Evolutionary conservation across 2,329 filamentous ascomycete genomes (phyloP).

Genomic region (Blumeriella jaapii): DNA sequence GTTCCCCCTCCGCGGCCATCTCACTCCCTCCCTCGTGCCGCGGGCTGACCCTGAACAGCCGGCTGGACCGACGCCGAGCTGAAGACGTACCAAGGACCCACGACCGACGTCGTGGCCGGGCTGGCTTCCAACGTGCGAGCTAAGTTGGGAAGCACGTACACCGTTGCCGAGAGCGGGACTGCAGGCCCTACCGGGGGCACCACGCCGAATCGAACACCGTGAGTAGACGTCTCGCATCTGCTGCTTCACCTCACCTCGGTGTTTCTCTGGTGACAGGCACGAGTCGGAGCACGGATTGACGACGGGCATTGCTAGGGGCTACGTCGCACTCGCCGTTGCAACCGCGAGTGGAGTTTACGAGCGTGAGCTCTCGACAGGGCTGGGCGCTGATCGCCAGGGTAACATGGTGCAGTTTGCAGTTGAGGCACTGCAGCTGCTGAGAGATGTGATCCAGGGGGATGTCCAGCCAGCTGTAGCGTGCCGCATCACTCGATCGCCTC

Average conservation of each 20-base stretch:
- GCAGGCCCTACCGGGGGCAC: slow-evolving; percentile 50
- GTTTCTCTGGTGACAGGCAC: neutral
- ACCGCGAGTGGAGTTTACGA: slow-evolving; percentile 38
- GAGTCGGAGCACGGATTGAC: slow-evolving; percentile 2
- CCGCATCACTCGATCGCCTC: too few relatives aligned
- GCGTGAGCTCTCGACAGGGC: slow-evolving; percentile 44
- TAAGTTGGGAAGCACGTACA: slow-evolving; percentile 45
- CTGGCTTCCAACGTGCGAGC: slow-evolving; percentile 44
- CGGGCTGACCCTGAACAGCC: slow-evolving; percentile 24
- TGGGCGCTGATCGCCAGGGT: slow-evolving; percentile 39
- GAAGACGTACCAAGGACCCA: slow-evolving; percentile 46
- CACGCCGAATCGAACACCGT: slow-evolving; percentile 45
- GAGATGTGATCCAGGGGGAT: slow-evolving; percentile 38
- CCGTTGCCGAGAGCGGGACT: slow-evolving; percentile 47
- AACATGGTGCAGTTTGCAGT: slow-evolving; percentile 55
- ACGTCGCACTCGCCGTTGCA: slow-evolving; percentile 51
- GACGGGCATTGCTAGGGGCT: slow-evolving; percentile 36
- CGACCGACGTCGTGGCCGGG: slow-evolving; percentile 42
- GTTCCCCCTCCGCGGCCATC: neutral
- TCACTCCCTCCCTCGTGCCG: too few relatives aligned
- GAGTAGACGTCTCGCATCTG: slow-evolving; percentile 11
- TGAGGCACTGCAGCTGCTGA: slow-evolving; percentile 43
- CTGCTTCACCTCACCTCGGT: neutral
- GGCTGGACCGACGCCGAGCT: slow-evolving; percentile 46
- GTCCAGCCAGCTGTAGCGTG: too few relatives aligned